Percentiles rank a stretch among this genome's conserved stretches.
These are phyloP conservation scores for Podila verticillata DNA, from an alignment of 192 early-diverging fungal species.

Conservation along the genomic window DNA sequence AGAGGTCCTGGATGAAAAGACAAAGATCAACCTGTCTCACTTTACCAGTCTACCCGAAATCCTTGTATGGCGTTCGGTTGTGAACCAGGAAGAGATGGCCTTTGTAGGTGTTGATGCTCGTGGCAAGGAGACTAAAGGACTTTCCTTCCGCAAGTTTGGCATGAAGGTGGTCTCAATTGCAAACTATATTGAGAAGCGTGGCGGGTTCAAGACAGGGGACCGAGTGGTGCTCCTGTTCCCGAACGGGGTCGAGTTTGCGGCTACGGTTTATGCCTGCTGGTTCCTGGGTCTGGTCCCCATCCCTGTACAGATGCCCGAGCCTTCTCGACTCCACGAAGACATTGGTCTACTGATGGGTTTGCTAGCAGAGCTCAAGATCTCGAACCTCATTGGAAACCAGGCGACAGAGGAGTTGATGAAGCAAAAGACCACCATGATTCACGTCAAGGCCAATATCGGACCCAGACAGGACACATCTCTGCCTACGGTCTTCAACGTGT, in stretches of 20 bases:
- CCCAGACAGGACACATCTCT: constrained; percentile 57
- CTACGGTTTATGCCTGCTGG: constrained; percentile 82
- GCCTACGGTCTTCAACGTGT: constrained; percentile 67
- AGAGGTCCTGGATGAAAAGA: constrained; percentile 75
- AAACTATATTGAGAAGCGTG: constrained; percentile 68
- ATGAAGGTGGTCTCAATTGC: constrained; percentile 72
- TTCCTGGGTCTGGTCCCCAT: constrained; percentile 80
- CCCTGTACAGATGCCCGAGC: constrained; percentile 76
- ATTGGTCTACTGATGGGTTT: constrained; percentile 69
- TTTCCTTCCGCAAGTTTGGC: constrained; percentile 79
- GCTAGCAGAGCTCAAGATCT: constrained; percentile 68
- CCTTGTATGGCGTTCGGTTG: constrained; percentile 75
- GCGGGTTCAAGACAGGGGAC: constrained; percentile 61
- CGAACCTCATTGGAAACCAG: constrained; percentile 68
- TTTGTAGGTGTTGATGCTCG: constrained; percentile 67
- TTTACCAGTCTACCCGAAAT: constrained; percentile 79
- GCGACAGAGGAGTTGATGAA: constrained; percentile 75
- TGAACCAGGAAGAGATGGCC: constrained; percentile 71
- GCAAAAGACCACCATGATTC: constrained; percentile 62
- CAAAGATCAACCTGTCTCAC: constrained; percentile 70
- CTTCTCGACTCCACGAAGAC: constrained; percentile 71
- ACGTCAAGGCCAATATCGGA: constrained; percentile 62
- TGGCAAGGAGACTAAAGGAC: constrained; percentile 67
- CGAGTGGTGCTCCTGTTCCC: constrained; percentile 73
- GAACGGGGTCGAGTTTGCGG: constrained; percentile 75